Evolutionary conservation across 495 filamentous ascomycete species (phyloP).

Genomic region (Penicillium longicatenatum): DNA sequence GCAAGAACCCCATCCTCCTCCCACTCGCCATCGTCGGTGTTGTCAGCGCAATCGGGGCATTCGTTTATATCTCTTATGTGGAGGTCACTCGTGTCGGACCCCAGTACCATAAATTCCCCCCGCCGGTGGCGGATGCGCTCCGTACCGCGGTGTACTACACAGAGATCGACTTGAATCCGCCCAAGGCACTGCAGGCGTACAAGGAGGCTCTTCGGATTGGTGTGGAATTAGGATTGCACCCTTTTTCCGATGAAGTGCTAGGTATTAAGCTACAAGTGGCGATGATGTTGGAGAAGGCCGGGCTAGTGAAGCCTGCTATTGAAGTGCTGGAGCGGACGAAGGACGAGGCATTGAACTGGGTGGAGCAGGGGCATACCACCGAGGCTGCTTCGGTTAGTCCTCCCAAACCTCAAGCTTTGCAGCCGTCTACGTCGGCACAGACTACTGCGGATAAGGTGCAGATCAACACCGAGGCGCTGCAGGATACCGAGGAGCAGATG

Average conservation of each 20-base stretch:
- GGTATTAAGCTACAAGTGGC: constrained; percentile 85
- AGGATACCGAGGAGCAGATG: constrained; percentile 34
- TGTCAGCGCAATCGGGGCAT: constrained; percentile 36
- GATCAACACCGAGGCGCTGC: constrained; percentile 27
- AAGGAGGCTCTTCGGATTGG: constrained; percentile 71
- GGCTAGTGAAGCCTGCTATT: constrained; percentile 63
- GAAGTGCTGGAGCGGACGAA: constrained; percentile 66
- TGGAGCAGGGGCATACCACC: constrained; percentile 50
- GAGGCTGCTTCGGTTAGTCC: constrained; percentile 29
- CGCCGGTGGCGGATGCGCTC: constrained; percentile 74
- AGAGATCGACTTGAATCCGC: constrained; percentile 69
- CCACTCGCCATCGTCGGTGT: constrained; percentile 52
- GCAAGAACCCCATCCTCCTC: constrained; percentile 48
- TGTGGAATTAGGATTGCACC: constrained; percentile 73
- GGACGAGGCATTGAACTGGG: constrained; percentile 58
- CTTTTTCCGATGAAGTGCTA: constrained; percentile 84
- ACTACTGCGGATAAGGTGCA: constrained; percentile 21
- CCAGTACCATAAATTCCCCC: constrained; percentile 76
- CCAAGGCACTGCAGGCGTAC: constrained; percentile 78
- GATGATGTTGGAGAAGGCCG: constrained; percentile 72
- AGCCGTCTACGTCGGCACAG: constrained; percentile 19
- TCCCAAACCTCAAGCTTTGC: constrained; percentile 24
- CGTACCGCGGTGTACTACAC: constrained; percentile 87
- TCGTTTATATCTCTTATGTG: constrained; percentile 54
- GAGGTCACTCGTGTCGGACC: constrained; percentile 65